Base-by-base conservation (phyloP, 345 rosid genomes). In the Salix arbutifolia region DNA sequence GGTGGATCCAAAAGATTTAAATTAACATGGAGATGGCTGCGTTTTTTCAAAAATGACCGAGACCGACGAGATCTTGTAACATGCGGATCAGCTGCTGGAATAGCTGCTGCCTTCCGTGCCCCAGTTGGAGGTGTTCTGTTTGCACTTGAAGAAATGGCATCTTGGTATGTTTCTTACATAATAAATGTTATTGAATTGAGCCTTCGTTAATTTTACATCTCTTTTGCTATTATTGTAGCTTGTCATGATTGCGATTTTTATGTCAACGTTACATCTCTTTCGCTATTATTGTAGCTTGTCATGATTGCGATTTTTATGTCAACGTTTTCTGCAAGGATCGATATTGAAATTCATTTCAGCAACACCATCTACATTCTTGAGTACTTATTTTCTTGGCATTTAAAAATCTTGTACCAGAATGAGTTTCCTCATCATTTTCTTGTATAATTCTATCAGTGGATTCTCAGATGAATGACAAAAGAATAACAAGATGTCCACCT, bases 81-180 rank as follows among this genome's bases (percentile, higher is more conserved):
- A 30, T 96, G 97, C 72, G 99, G 98, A 61, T 85, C 98, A 18
- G 98, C 99, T 75, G 98, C 98, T 78, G 99, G 99, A 80, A 95
- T 95, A 42, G 93, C 98, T 72, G 93, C 93, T 14, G 87, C 98
- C 1, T 95, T 95, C 75, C 93, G 97, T 72, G 91, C 98, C 69
- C 99, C 97, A 1, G 97, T 95, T 28, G 98, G 98, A 67, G 99
- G 99, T 69, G 87, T 91, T 80, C 83, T 95, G 71, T 95, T 95
- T 70, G 89, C 98, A 23, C 88, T 95, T 68, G 98, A 95, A 84
- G 99, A 93, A 87, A 93, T 93, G 97, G 88, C 98, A 25, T 93
- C 98, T 78, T 95, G 98, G 99, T 92, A 89, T 70, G 84, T 82
- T 58, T 58, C 31, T 70, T 66, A 18, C 42, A 31, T 3, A 7